A percentile compares a stretch with the other conserved stretches of the same genome.
Conservation (phyloP, 2,329 filamentous ascomycete species). For the Beauveria caledonica region DNA sequence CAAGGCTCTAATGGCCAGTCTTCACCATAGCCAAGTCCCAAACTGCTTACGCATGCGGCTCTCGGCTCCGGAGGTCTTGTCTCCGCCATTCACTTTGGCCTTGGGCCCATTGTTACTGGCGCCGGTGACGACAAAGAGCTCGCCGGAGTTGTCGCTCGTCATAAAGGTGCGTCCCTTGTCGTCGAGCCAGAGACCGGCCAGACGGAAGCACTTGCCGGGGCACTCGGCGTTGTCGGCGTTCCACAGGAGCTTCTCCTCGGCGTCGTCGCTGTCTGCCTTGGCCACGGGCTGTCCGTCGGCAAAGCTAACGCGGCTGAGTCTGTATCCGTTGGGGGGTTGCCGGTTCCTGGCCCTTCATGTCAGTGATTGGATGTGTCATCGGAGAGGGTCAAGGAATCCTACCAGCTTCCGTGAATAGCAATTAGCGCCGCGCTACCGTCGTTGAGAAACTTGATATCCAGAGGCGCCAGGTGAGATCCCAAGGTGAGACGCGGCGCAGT, state of each 20-base stretch:
- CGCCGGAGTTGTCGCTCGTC: slow-evolving; percentile 44
- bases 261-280: slow-evolving; percentile 27
- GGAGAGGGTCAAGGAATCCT: slow-evolving; percentile 1
- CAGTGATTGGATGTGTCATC: not conserved
- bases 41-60: not conserved
- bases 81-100: not conserved
- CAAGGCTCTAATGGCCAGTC: not conserved
- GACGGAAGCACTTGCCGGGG: slow-evolving; percentile 42
- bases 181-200: slow-evolving; percentile 37
- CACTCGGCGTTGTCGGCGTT: slow-evolving; percentile 39
- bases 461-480: slow-evolving; percentile 50
- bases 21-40: not conserved
- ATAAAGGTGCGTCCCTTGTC: slow-evolving; percentile 39
- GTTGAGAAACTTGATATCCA: slow-evolving; percentile 55
- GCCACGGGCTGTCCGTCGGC: slow-evolving; percentile 26
- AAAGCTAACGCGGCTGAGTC: slow-evolving; percentile 30
- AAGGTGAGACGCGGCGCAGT: slow-evolving; percentile 20
- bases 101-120: not conserved
- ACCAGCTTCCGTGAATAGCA: slow-evolving; percentile 55
- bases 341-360: slow-evolving; percentile 21
- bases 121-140: slow-evolving; percentile 40
- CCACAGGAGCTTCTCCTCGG: slow-evolving; percentile 38
- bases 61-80: not conserved
- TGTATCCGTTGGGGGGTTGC: slow-evolving; percentile 28
- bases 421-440: slow-evolving; percentile 49